phyloP scores from a whole-genome alignment of 768 basidiomycete genomes.

The Serendipita vermifera region DNA sequence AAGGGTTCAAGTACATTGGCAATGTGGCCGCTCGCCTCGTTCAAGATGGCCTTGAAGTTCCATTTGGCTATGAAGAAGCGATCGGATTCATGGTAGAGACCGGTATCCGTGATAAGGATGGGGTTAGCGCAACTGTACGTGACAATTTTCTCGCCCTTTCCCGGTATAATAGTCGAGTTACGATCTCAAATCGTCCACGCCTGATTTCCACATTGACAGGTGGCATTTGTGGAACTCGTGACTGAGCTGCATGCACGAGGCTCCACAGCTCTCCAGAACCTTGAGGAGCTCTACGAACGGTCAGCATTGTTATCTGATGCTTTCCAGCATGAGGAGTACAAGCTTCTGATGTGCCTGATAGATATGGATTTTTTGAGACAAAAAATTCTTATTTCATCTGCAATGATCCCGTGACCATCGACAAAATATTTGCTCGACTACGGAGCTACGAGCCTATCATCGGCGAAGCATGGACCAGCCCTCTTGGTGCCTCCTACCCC shows the following conservation, averaged over 20 bases:
- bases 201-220: conserved; percentile 27
- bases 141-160: not conserved
- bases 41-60: conserved; percentile 52
- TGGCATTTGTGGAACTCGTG: conserved; percentile 57
- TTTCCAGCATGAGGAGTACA: conserved; percentile 43
- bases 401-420: conserved; percentile 45
- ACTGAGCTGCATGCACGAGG: conserved; percentile 37
- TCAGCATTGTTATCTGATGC: conserved; percentile 15
- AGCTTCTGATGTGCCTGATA: conserved; percentile 19
- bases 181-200: too few relatives aligned
- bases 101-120: conserved; percentile 75
- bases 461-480: conserved; percentile 4
- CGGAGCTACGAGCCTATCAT: conserved; percentile 34
- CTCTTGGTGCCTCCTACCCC: conserved; percentile 37
- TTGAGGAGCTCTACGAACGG: conserved; percentile 31
- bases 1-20: conserved; percentile 85
- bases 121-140: conserved; percentile 63
- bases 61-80: conserved; percentile 84
- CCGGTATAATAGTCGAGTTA: too few relatives aligned
- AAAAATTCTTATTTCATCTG: conserved; percentile 73
- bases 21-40: conserved; percentile 62
- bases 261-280: conserved; percentile 40
- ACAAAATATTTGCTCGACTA: conserved; percentile 53
- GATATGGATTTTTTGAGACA: conserved; percentile 74
- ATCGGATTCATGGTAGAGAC: conserved; percentile 84